Evolutionary conservation across 768 basidiomycete genomes (phyloP).

Genomic region (Leccinum subgranulosum): DNA sequence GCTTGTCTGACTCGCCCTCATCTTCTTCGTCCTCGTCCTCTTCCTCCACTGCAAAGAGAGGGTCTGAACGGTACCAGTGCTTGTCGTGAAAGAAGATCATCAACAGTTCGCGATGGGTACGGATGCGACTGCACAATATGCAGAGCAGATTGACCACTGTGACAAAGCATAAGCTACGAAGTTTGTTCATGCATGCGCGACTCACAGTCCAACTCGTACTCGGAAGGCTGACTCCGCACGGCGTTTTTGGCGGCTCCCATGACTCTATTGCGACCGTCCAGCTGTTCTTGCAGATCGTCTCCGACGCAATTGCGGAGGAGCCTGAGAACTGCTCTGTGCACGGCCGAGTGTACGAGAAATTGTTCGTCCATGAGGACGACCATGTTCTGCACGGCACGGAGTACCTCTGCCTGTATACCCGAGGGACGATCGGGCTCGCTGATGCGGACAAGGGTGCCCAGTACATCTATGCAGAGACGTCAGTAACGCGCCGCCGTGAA

Average conservation of each 20-base stretch:
- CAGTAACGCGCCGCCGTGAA: not conserved
- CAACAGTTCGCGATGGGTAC: conserved; percentile 82
- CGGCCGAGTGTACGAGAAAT: conserved; percentile 87
- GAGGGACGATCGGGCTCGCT: conserved; percentile 82
- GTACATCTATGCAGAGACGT: conserved; percentile 53
- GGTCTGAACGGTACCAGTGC: conserved; percentile 78
- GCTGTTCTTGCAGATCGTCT: conserved; percentile 85
- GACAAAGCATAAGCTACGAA: conserved; percentile 8
- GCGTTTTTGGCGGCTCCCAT: conserved; percentile 84
- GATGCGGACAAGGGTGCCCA: conserved; percentile 80
- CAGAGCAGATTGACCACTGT: conserved; percentile 90
- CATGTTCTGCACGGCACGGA: conserved; percentile 86
- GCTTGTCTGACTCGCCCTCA: conserved; percentile 16
- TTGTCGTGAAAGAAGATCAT: conserved; percentile 98
- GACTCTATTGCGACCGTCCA: conserved; percentile 70
- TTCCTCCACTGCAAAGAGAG: conserved; percentile 72
- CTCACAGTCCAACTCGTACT: conserved; percentile 86
- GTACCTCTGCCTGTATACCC: conserved; percentile 89
- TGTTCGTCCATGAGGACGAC: conserved; percentile 89
- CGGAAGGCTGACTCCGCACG: conserved; percentile 69
- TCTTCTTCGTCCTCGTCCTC: conserved; percentile 64
- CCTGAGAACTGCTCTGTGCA: conserved; percentile 84
- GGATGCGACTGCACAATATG: conserved; percentile 88
- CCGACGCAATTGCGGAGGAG: conserved; percentile 85
- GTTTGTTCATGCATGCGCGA: conserved; percentile 6